These are phyloP conservation scores for Sarocladium kiliense DNA, from an alignment of 2,329 filamentous ascomycete genomes.

Conservation along the genomic window DNA sequence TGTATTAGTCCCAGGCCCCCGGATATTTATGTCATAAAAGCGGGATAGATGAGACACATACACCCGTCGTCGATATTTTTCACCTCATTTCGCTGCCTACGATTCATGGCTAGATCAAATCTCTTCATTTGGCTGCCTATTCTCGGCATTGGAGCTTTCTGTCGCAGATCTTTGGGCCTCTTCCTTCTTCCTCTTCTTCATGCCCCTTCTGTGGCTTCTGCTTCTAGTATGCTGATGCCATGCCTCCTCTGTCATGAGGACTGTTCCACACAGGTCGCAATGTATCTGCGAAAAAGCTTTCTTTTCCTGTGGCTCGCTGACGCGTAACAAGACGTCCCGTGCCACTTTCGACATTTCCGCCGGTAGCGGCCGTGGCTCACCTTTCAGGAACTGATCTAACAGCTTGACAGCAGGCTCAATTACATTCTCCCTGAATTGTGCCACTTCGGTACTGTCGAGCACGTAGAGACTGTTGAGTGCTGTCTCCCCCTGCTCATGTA, in stretches of 20 bases:
- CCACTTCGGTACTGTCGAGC: constrained; percentile 70
- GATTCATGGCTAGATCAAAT: background rate
- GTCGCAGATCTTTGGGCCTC: background rate
- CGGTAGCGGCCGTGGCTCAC: constrained; percentile 47
- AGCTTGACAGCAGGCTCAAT: constrained; percentile 58
- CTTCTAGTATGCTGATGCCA: constrained; percentile 36
- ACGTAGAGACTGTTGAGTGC: constrained; percentile 63
- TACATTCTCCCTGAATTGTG: constrained; percentile 59
- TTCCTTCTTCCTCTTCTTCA: constrained; percentile 28
- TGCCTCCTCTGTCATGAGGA: constrained; percentile 49
- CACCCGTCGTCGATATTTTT: too few species aligned
- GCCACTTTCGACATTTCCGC: constrained; percentile 42
- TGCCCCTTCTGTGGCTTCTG: constrained; percentile 26
- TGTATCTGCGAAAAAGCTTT: constrained; percentile 29
- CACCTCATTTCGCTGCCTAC: too few species aligned
- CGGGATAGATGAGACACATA: too few species aligned
- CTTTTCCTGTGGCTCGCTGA: constrained; percentile 40
- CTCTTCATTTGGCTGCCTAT: background rate
- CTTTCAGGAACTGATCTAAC: constrained; percentile 57
- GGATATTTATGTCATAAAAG: too few species aligned
- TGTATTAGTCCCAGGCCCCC: too few species aligned
- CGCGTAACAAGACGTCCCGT: constrained; percentile 49
- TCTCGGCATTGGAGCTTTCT: constrained; percentile 5
- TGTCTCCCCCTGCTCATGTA: constrained; percentile 49
- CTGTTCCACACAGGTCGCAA: constrained; percentile 70